Evolutionary conservation across 768 basidiomycete genomes (phyloP), one percentile per base, ranked within the genome.

Genomic region (Phylloporus sp.): DNA sequence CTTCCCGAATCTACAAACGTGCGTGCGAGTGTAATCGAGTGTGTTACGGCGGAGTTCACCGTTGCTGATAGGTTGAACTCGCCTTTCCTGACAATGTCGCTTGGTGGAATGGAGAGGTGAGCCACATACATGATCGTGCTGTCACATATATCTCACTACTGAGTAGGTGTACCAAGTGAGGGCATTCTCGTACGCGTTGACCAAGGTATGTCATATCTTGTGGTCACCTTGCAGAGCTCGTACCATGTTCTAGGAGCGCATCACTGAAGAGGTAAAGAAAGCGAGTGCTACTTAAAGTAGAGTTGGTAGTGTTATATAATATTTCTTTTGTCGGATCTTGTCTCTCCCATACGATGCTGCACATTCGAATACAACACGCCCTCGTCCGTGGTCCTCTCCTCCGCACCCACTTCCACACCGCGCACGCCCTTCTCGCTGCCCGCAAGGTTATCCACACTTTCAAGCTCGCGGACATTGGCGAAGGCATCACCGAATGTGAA

Each of bases 401-500:
- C 42, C 61, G 68, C 29, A 56, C 62, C 0, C 65, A 59, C 45
- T 76, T 79, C 49, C 77, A 79, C 56, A 60, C 65, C 3, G 69
- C 66, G 1, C 57, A 56, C 16, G 47, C 67, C 15, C 61, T 60
- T 39, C 69, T 63, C 48, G 66, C 69, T 2, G 62, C 70, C 3
- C 63, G 63, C 23, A 76, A 70, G 46, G 65, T 72, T 12, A 50
- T 76, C n/a, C 73, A 86, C 50, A 79, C 75, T 9, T 90, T 90
- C 74, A 88, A 82, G 51, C 80, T 91, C 34, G 88, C 88, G 1
- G 88, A 91, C 65, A 90, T 93, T 62, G 91, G 92, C 5, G 91
- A 93, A 69, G 91, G 91, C 6, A 92, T 94, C 58, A 91, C 90
- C 22, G 91, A 94, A 68, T 90, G 88, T 63, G 90, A 95, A 70